phyloP scores from a whole-genome alignment of 2,329 filamentous ascomycete species.

The Rosellinia necatrix region DNA sequence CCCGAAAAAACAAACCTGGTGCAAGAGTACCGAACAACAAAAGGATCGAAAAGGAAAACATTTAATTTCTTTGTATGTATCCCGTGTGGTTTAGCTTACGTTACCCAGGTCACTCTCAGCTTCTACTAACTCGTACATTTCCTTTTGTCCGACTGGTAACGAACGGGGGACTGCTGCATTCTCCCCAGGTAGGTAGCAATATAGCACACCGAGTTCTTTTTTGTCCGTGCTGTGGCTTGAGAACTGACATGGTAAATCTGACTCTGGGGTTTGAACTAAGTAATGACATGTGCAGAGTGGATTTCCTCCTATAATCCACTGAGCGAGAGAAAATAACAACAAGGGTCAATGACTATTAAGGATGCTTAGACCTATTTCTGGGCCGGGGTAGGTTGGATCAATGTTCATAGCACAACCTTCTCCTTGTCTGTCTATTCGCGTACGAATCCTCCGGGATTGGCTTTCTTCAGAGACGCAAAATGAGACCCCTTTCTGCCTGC shows the following conservation, averaged over 20 bases:
- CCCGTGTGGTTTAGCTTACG: constrained; percentile 5
- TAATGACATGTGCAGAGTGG: no score
- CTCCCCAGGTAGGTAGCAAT: no score
- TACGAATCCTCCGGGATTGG: neutral
- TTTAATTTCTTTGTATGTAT: neutral
- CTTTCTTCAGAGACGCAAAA: no score
- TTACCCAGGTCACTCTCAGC: neutral
- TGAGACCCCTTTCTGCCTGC: neutral
- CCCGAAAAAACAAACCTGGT: constrained; percentile 5
- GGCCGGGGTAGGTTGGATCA: neutral
- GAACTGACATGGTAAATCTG: neutral
- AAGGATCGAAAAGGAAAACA: no score
- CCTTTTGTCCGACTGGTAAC: no score
- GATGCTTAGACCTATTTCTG: neutral
- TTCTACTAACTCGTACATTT: constrained; percentile 12
- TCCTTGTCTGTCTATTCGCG: neutral
- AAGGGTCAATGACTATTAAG: neutral
- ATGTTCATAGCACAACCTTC: neutral
- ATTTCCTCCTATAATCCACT: no score
- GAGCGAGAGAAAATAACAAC: neutral
- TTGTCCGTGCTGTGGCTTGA: neutral
- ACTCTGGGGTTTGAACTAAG: neutral
- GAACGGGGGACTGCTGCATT: no score
- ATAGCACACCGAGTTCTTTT: neutral
- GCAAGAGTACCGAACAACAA: neutral